Base-by-base conservation (phyloP, 805 yeast species). In the Ogataea nonfermentans region DNA sequence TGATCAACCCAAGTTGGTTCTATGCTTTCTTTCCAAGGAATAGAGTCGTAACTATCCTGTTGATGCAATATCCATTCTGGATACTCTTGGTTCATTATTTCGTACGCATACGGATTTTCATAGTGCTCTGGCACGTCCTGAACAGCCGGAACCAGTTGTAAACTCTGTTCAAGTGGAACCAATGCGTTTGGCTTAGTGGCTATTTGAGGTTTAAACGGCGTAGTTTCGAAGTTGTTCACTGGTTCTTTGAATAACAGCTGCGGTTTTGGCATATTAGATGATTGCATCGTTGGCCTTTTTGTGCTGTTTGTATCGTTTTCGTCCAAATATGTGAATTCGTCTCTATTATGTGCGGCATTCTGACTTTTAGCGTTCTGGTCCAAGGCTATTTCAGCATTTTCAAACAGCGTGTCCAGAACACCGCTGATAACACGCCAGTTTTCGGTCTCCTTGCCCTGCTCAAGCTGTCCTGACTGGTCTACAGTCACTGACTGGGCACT, bases 131-230 rank as follows among this genome's bases (percentile, higher is more conserved):
- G 82, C 23, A 65, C 63, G 16, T 66, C 67, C 4, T 67, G 71
- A 1, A 58, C 61, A 17, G 55, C 58, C 4, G 56, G 61, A 29
- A 63, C 66, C 53, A 74, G 53, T 40, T 46, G 49, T 29, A 73
- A 42, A 5, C 78, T 65, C 19, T 80, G 77, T n/a, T 76, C 76
- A 15, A 81, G 70, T 0, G 85, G 63, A 32, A 61, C 63, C 7
- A 81, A 33, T 0, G 87, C 76, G 57, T 85, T 72, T 0, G 97
- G 98, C 58, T 93, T 93, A 1, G 67, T 48, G 1, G 71, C 67
- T 17, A 93, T 61, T 38, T 78, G 67, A 1, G 99, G 98, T 51
- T 66, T 76, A 66, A 91, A 93, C 0, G 97, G 96, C 12, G 61
- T 66, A 0, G 67, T 51, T 55, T 81, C 88, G 4, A 79, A 64